Evolutionary conservation across 768 basidiomycete species (phyloP), one percentile per base, ranked within the genome.

Genomic region (Epithele typhae): DNA sequence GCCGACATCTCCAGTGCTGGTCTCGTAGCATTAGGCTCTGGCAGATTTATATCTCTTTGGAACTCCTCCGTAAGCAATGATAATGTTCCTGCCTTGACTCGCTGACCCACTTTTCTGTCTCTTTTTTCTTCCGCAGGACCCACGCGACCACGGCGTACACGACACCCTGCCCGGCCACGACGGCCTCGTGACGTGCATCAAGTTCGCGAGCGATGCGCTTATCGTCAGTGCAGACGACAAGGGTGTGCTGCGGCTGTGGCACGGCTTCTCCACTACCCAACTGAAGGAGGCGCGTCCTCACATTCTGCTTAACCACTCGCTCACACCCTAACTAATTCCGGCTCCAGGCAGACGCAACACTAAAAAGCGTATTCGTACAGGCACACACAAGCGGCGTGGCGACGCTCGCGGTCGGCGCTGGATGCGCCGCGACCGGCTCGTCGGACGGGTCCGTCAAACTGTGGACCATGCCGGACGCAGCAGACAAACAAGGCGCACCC

Each of bases 391-490:
- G 78, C 43, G 74, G 88, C 1, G 76, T 97, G 23, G 85, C 89
- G 11, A 73, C 84, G 3, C 62, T 97, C 3, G 78, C 74, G 33
- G 68, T 73, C 1, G 66, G 72, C 41, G 71, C 68, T 14, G 62
- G 69, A 36, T 65, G 70, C 27, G 50, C 94, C 8, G 73, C 84
- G 2, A 91, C 90, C 0, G 92, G 89, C 1, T 82, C 87, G 14
- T 95, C 93, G 0, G 93, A 97, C 63, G 79, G 82, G 1, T 67
- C 68, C 1, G 73, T 94, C 35, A 91, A 87, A 63, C 69, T 90
- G 22, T 97, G 91, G 91, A 64, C 65, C 24, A 38, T 83, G 24
- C 24, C 37, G 1, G 33, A 22, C 11, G 12, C 23, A 5, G 37
- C 45, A 5, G 18, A 25, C 11, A 49, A 19, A 8, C 15, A 36